A percentile compares a stretch with the other conserved stretches of the same genome.
Evolutionary conservation across 2,329 filamentous ascomycete genomes (phyloP).

Genomic region (Coniochaeta ligniaria): DNA sequence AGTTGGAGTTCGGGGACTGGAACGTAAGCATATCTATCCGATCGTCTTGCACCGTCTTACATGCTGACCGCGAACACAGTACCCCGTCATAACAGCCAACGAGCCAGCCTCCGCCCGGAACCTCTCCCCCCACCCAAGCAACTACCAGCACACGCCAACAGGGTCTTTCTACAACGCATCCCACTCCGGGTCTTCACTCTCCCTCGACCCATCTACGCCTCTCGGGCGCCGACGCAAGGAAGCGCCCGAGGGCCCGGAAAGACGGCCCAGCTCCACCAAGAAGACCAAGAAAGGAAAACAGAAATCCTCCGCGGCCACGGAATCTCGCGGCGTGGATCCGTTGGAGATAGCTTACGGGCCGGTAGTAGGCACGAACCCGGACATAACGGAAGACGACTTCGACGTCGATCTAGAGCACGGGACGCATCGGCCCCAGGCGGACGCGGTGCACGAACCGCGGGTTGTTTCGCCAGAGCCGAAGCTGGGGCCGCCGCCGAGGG

Average conservation of each 20-base stretch:
- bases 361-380: constrained; percentile 13
- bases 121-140: constrained; percentile 23
- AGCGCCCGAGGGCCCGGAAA: constrained; percentile 13
- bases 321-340: constrained; percentile 12
- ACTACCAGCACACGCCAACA: constrained; percentile 23
- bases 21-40: constrained; percentile 57
- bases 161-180: constrained; percentile 15
- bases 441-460: not conserved
- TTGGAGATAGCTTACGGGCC: constrained; percentile 19
- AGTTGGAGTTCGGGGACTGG: constrained; percentile 82
- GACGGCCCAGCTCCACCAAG: constrained; percentile 7
- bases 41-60: constrained; percentile 18
- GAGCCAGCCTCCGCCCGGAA: constrained; percentile 42
- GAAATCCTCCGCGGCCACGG: constrained; percentile 9
- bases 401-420: constrained; percentile 14
- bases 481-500: not conserved
- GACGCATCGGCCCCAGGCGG: constrained; percentile 12
- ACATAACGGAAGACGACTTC: constrained; percentile 18
- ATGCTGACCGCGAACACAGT: constrained; percentile 41
- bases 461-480: not conserved
- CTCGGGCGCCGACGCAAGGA: constrained; percentile 14
- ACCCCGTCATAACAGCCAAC: constrained; percentile 81
- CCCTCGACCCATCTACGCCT: constrained; percentile 13
- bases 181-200: constrained; percentile 11
- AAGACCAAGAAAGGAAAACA: constrained; percentile 16